These are phyloP conservation scores for Terana coerulea DNA, from an alignment of 768 basidiomycete genomes.

Conservation along the genomic window DNA sequence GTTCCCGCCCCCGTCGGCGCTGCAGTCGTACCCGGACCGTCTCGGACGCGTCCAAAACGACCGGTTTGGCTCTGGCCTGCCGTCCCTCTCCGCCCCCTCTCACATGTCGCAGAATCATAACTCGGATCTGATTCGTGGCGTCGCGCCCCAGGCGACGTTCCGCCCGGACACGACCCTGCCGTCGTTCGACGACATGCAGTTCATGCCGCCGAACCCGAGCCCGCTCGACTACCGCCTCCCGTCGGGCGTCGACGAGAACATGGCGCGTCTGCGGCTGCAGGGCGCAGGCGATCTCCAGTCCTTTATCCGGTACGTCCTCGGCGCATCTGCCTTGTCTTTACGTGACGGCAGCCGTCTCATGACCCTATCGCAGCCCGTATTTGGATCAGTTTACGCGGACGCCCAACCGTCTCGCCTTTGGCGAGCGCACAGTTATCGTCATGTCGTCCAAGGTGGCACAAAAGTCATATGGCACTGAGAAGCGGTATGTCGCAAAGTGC, in stretches of 20 bases:
- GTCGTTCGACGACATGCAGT: constrained; percentile 59
- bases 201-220: constrained; percentile 48
- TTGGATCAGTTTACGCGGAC: constrained; percentile 84
- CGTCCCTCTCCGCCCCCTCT: constrained; percentile 42
- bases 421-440: constrained; percentile 91
- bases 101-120: constrained; percentile 47
- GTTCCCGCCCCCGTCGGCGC: constrained; percentile 36
- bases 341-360: constrained; percentile 7
- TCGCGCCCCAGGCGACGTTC: constrained; percentile 71
- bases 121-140: constrained; percentile 59
- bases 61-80: constrained; percentile 45
- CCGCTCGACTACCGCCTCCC: constrained; percentile 57
- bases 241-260: constrained; percentile 49
- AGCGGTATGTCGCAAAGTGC: constrained; percentile 50
- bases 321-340: constrained; percentile 12
- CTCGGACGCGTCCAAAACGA: constrained; percentile 22
- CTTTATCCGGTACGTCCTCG: constrained; percentile 62
- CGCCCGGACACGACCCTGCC: constrained; percentile 44
- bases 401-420: constrained; percentile 81
- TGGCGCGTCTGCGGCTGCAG: constrained; percentile 63
- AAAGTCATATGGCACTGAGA: constrained; percentile 96
- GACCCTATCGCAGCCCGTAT: constrained; percentile 44
- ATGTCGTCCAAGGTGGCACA: constrained; percentile 99
- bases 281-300: constrained; percentile 71
- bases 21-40: constrained; percentile 55